These are phyloP conservation scores for Boletus huronensis DNA, from an alignment of 768 basidiomycete genomes.

Conservation along the genomic window DNA sequence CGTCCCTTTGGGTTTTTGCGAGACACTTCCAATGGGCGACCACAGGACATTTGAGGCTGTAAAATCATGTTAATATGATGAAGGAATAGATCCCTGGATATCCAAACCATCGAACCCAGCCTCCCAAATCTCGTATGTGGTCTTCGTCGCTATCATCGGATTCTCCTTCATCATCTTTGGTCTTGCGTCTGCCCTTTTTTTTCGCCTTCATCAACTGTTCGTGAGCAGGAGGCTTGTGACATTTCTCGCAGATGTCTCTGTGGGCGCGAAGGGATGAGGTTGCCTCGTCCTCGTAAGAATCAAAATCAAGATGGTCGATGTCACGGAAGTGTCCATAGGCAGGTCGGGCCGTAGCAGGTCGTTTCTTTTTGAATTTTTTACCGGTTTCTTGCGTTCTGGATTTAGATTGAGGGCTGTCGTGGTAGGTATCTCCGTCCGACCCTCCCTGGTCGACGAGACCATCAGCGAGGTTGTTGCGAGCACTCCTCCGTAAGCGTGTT, in stretches of 20 bases:
- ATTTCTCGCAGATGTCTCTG: conserved; percentile 68
- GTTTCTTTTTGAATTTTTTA: conserved; percentile 28
- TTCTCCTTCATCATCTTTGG: conserved; percentile 44
- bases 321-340: conserved; percentile 48
- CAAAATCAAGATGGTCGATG: conserved; percentile 39
- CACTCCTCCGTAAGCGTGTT: conserved; percentile 41
- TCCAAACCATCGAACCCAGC: conserved; percentile 81
- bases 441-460: conserved; percentile 24
- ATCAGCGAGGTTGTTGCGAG: conserved; percentile 36
- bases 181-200: conserved; percentile 40
- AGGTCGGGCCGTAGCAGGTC: conserved; percentile 39
- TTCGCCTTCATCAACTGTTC: conserved; percentile 44
- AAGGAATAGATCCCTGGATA: not conserved
- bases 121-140: conserved; percentile 52
- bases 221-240: conserved; percentile 59
- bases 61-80: conserved; percentile 9
- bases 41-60: conserved; percentile 74
- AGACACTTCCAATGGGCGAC: conserved; percentile 77
- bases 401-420: conserved; percentile 23
- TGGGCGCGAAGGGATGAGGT: conserved; percentile 55
- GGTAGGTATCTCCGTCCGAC: conserved; percentile 34
- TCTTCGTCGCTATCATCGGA: conserved; percentile 50
- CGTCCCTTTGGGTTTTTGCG: conserved; percentile 59
- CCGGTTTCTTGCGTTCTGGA: not conserved
- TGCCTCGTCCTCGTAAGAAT: conserved; percentile 53